phyloP scores from a whole-genome alignment of 805 yeast species.

The Debaryomyces maramus region DNA sequence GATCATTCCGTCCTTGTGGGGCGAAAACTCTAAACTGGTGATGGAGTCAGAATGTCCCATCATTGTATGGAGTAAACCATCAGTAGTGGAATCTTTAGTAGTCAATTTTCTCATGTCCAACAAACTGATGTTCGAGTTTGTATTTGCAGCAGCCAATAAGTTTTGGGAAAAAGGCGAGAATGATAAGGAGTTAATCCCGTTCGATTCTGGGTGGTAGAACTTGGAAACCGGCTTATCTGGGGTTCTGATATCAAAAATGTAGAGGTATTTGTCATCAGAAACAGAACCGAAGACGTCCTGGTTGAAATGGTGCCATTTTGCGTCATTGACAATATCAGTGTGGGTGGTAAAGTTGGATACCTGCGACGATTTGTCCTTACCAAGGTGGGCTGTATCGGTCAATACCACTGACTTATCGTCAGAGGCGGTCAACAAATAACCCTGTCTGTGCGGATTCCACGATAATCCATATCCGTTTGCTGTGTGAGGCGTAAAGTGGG shows the following conservation, averaged over 20 bases:
- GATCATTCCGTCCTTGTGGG: conserved; percentile 71
- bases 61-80: conserved; percentile 61
- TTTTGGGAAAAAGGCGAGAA: conserved; percentile 63
- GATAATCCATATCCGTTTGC: conserved; percentile 75
- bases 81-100: conserved; percentile 6
- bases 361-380: conserved; percentile 4
- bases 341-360: conserved; percentile 34
- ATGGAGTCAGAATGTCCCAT: conserved; percentile 78
- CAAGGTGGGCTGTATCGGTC: conserved; percentile 47
- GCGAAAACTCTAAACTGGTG: conserved; percentile 75
- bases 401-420: conserved; percentile 66
- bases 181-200: conserved; percentile 60
- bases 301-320: conserved; percentile 64
- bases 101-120: conserved; percentile 57
- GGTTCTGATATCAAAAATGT: conserved; percentile 55
- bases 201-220: conserved; percentile 26
- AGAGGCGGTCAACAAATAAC: conserved; percentile 57
- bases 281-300: conserved; percentile 63
- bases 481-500: conserved; percentile 50
- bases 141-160: conserved; percentile 67
- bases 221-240: conserved; percentile 23
- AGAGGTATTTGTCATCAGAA: conserved; percentile 64
- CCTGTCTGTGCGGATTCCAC: conserved; percentile 55
- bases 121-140: conserved; percentile 64
- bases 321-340: conserved; percentile 68